These are phyloP conservation scores for Apodospora peruviana DNA, from an alignment of 495 filamentous ascomycete genomes.

Conservation along the genomic window DNA sequence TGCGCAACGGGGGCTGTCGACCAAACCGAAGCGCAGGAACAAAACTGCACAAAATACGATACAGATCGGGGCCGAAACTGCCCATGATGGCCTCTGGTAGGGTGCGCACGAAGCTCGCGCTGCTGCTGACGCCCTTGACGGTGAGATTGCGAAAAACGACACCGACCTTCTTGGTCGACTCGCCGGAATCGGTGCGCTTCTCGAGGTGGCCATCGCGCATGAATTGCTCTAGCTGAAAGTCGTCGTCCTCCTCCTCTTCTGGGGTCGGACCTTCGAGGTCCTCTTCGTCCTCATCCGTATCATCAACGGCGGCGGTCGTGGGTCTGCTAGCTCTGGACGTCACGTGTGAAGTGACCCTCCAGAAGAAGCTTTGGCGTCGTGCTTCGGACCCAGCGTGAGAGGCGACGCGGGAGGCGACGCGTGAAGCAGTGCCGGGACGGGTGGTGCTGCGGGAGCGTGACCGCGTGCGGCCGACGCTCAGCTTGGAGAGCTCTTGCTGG, in stretches of 20 bases:
- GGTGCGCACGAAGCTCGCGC: slow-evolving; percentile 64
- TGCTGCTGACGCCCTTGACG: slow-evolving; percentile 66
- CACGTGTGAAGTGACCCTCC: slow-evolving; percentile 12
- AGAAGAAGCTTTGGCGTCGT: slow-evolving; percentile 13
- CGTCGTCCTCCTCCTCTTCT: slow-evolving; percentile 35
- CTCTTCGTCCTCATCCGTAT: slow-evolving; percentile 38
- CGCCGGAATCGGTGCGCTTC: slow-evolving; percentile 59
- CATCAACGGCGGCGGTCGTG: slow-evolving; percentile 12
- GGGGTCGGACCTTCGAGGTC: slow-evolving; percentile 9
- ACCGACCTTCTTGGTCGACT: slow-evolving; percentile 76
- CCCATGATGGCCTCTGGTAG: slow-evolving; percentile 74
- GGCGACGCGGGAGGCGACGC: slow-evolving; percentile 1
- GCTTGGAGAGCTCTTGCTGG: slow-evolving; percentile 54
- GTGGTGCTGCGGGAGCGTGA: neutral
- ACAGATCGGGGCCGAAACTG: slow-evolving; percentile 80
- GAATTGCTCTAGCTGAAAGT: slow-evolving; percentile 69
- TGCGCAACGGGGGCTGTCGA: slow-evolving; percentile 37
- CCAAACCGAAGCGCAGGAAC: slow-evolving; percentile 57
- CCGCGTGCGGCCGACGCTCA: slow-evolving; percentile 9
- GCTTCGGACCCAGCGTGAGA: slow-evolving; percentile 2
- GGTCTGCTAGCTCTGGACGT: slow-evolving; percentile 9
- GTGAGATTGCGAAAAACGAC: slow-evolving; percentile 77
- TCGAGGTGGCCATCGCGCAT: slow-evolving; percentile 77
- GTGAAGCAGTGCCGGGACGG: neutral
- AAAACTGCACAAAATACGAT: slow-evolving; percentile 58